Evolutionary conservation across 2,329 filamentous ascomycete species (phyloP), one percentile per base, ranked within the genome.

Genomic region (Claviceps humidiphila): DNA sequence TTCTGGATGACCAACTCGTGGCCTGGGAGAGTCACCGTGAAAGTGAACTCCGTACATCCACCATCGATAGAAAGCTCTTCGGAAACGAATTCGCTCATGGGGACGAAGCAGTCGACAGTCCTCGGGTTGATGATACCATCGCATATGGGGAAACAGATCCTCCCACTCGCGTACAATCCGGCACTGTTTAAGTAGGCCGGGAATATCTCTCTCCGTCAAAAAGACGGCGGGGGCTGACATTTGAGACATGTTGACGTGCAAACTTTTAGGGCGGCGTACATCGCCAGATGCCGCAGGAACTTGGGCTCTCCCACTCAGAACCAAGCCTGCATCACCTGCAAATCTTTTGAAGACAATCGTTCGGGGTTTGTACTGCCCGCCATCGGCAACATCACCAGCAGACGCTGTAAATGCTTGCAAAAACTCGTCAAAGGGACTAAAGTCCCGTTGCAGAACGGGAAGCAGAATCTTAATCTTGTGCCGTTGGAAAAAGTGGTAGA

Each of bases 1-100:
- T 54, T 69, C 67, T 0, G 69, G 69, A 45, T 68, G 62, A 2
- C 67, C 68, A 42, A 63, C 52, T 8, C 66, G 64, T 4, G 69
- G 69, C 26, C 65, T 62, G 9, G 64, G 68, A 39, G 65, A 63
- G 37, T 70, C 69, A 11, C 71, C 70, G 47, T 80, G 75, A 54
- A 78, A 78, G 54, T 75, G 73, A 38, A 70, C 68, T 6, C 74
- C 68, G 55, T 75, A 80, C 4, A 76, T 66, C 75, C 76, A 78
- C 76, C 76, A 80, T 37, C 68, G 64, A 49, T 76, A 77, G 34
- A 80, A 61, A 0, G 74, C 76, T 55, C 69, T 68, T 5, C 77
- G 71, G 49, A 78, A 67, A 47, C 75, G 70, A n/a, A 61, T 56
- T 30, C 66, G 66, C 58, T 80, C 77, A 26, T 67, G 62, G 0